phyloP scores from a whole-genome alignment of 345 rosid genomes.

The Passiflora organensis region DNA sequence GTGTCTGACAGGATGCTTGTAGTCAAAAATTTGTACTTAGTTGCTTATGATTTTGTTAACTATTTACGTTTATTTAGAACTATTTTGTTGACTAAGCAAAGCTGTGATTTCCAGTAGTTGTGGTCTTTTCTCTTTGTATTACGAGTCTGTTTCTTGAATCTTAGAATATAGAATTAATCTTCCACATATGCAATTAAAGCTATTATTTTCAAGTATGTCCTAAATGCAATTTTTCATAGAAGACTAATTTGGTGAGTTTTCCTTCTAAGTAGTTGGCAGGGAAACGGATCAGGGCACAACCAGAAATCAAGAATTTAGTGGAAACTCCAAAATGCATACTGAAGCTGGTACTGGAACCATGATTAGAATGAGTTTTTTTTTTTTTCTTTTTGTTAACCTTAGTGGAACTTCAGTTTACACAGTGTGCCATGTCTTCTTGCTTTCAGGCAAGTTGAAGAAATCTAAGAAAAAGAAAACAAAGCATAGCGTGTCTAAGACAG shows the following conservation, averaged over 20 bases:
- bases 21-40: too few species aligned
- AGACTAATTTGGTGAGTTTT: constrained; percentile 6
- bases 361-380: constrained; percentile 5
- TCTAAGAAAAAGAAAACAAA: constrained; percentile 28
- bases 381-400: not conserved
- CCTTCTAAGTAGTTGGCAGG: constrained; percentile 4
- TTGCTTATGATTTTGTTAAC: not conserved
- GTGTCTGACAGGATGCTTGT: not conserved
- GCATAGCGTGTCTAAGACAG: constrained; percentile 5
- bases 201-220: not conserved
- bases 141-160: not conserved
- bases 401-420: not conserved
- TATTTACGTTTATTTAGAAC: not conserved
- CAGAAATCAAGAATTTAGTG: not conserved
- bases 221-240: not conserved
- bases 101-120: not conserved
- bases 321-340: not conserved
- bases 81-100: not conserved
- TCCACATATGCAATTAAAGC: too few species aligned
- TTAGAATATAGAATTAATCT: not conserved
- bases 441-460: constrained; percentile 34
- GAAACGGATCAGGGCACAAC: constrained; percentile 3
- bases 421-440: not conserved
- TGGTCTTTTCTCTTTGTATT: not conserved
- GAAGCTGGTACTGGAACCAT: constrained; percentile 5